Evolutionary conservation across 177 flowering plant species (phyloP).

Genomic region (Vitis hybrid): DNA sequence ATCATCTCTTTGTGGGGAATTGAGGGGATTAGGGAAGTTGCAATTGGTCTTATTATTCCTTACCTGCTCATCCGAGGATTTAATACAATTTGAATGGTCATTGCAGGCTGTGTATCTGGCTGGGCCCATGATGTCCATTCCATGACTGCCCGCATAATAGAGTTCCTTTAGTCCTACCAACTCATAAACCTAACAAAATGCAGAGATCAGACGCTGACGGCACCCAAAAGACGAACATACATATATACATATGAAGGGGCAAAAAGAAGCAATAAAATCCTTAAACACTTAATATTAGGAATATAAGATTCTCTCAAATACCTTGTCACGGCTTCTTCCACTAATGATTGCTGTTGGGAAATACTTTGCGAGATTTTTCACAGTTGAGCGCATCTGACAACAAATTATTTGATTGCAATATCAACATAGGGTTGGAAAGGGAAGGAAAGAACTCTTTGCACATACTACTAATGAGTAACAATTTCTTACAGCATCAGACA

Average conservation of each 20-base stretch:
- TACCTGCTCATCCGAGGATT: constrained; percentile 35
- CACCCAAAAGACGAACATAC: too few species aligned
- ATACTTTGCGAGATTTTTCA: constrained; percentile 57
- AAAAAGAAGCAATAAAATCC: too few species aligned
- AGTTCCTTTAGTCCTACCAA: constrained; percentile 86
- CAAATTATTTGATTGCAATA: neutral
- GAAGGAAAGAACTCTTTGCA: neutral
- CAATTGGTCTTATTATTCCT: too few species aligned
- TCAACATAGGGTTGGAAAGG: neutral
- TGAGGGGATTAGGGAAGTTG: too few species aligned
- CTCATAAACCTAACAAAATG: constrained; percentile 62
- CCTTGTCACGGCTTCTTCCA: constrained; percentile 95
- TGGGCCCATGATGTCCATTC: constrained; percentile 93
- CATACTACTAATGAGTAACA: neutral
- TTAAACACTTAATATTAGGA: too few species aligned
- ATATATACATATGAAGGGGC: too few species aligned
- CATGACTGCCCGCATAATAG: constrained; percentile 97
- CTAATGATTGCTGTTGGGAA: constrained; percentile 94
- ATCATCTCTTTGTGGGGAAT: too few species aligned
- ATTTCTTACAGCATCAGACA: constrained; percentile 63
- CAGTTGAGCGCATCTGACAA: constrained; percentile 76
- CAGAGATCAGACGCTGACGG: too few species aligned
- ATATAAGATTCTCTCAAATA: constrained; percentile 9
- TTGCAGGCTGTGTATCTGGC: constrained; percentile 24
- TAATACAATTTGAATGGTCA: constrained; percentile 44